These are phyloP conservation scores for Pulveroboletus sp. DNA, from an alignment of 768 basidiomycete genomes.

Conservation along the genomic window DNA sequence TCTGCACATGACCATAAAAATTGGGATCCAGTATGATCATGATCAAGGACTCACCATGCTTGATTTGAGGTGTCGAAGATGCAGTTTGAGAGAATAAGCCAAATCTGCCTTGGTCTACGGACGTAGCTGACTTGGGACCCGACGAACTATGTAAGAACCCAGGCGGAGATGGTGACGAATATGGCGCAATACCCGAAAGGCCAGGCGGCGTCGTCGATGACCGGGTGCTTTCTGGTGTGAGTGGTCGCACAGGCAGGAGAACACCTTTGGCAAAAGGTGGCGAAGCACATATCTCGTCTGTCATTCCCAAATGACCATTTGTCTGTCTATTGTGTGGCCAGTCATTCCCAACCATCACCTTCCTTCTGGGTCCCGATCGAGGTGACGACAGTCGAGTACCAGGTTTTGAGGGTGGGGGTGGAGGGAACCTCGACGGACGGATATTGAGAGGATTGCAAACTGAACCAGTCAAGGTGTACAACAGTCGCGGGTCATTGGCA, in stretches of 20 bases:
- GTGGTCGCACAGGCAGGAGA: conserved; percentile 15
- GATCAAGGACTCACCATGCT: conserved; percentile 22
- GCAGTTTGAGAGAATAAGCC: conserved; percentile 15
- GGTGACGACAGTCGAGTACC: conserved; percentile 12
- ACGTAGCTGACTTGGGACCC: conserved; percentile 17
- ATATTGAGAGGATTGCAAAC: conserved; percentile 53
- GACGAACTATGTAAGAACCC: conserved; percentile 32
- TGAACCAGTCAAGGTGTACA: conserved; percentile 39
- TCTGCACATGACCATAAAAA: conserved; percentile 13
- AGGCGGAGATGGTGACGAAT: conserved; percentile 33
- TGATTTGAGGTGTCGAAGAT: conserved; percentile 24
- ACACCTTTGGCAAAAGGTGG: conserved; percentile 12
- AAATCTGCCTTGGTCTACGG: conserved; percentile 18
- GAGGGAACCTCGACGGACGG: conserved; percentile 38
- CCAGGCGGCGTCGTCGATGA: conserved; percentile 32
- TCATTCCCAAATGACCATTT: conserved; percentile 21
- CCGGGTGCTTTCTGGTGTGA: conserved; percentile 31
- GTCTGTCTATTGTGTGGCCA: conserved; percentile 38
- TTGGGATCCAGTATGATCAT: not conserved
- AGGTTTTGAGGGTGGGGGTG: conserved; percentile 6
- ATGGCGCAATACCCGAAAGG: conserved; percentile 28
- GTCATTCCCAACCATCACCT: conserved; percentile 41
- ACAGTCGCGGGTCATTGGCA: conserved; percentile 29
- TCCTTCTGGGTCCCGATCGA: conserved; percentile 12
- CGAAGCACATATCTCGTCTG: conserved; percentile 9